A percentile compares a stretch with the other conserved stretches of the same genome.
These are phyloP conservation scores for Cenchrus fungigraminus DNA, from an alignment of 176 grass and related monocot genomes.

Conservation along the genomic window DNA sequence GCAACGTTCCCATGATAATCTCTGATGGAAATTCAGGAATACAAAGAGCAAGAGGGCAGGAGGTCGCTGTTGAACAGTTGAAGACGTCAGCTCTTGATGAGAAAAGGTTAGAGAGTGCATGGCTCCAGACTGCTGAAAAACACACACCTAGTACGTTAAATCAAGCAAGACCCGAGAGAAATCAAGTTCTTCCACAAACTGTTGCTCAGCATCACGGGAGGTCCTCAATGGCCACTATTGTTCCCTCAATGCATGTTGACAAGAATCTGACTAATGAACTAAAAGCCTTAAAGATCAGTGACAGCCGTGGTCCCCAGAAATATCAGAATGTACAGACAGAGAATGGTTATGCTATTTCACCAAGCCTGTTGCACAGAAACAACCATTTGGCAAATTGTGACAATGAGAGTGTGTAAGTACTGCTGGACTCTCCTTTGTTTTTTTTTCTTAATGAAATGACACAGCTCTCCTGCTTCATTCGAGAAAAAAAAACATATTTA, in stretches of 20 bases:
- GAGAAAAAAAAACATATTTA: slow-evolving; percentile 10
- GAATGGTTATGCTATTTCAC: slow-evolving; percentile 73
- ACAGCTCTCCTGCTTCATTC: too few species aligned
- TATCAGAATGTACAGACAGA: slow-evolving; percentile 34
- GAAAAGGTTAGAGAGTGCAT: slow-evolving; percentile 91
- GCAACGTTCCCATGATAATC: slow-evolving; percentile 12
- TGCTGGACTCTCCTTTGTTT: too few species aligned
- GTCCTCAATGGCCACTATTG: slow-evolving; percentile 25
- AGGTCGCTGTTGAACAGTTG: slow-evolving; percentile 28
- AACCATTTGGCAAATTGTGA: slow-evolving; percentile 66
- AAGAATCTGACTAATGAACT: slow-evolving; percentile 73
- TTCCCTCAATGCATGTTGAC: slow-evolving; percentile 58
- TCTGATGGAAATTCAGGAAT: slow-evolving; percentile 41
- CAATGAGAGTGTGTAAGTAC: slow-evolving; percentile 82
- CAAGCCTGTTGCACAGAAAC: slow-evolving; percentile 81
- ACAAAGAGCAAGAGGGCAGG: slow-evolving; percentile 41
- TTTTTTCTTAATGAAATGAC: too few species aligned
- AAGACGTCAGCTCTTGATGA: slow-evolving; percentile 52
- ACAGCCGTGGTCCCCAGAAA: slow-evolving; percentile 37
- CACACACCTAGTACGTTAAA: slow-evolving; percentile 44
- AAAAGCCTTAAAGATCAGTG: slow-evolving; percentile 72
- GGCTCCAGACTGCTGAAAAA: slow-evolving; percentile 84
- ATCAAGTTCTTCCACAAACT: slow-evolving; percentile 83
- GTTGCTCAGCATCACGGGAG: slow-evolving; percentile 49
- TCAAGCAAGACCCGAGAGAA: slow-evolving; percentile 69